Conservation (phyloP, 768 basidiomycete species). For the Guyanaporus albipodus region DNA sequence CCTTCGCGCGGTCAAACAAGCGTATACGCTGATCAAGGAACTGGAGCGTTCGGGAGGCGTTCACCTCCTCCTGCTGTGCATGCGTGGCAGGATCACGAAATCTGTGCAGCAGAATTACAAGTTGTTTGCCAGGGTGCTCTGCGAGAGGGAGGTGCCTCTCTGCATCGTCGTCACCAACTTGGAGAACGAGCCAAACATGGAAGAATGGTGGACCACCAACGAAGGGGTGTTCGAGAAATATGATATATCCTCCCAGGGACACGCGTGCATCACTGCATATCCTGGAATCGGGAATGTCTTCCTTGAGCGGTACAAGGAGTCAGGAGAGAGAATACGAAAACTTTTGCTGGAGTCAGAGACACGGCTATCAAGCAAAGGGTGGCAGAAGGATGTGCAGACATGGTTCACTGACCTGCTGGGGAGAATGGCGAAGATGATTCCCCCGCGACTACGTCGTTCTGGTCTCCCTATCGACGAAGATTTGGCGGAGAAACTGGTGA, state of each 20-base stretch:
- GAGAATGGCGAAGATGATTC: slow-evolving; percentile 19
- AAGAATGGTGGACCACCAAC: slow-evolving; percentile 39
- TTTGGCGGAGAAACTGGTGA: slow-evolving; percentile 9
- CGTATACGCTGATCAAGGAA: slow-evolving; percentile 31
- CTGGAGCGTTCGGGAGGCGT: slow-evolving; percentile 34
- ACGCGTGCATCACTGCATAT: slow-evolving; percentile 40
- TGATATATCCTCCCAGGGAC: slow-evolving; percentile 29
- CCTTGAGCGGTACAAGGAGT: slow-evolving; percentile 29
- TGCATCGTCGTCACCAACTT: slow-evolving; percentile 38
- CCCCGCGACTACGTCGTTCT: slow-evolving; percentile 2
- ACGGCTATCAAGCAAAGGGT: slow-evolving; percentile 1
- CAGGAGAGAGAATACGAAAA: slow-evolving; percentile 20
- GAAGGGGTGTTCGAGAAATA: slow-evolving; percentile 26
- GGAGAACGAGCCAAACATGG: slow-evolving; percentile 34
- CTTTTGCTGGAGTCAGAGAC: slow-evolving; percentile 12
- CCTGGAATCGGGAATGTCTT: slow-evolving; percentile 22
- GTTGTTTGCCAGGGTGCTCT: slow-evolving; percentile 38
- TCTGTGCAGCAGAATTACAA: slow-evolving; percentile 36
- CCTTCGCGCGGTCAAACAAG: slow-evolving; percentile 26
- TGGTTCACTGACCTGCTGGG: slow-evolving; percentile 21
- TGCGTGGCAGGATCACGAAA: slow-evolving; percentile 37
- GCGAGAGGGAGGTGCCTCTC: slow-evolving; percentile 35
- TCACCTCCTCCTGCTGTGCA: slow-evolving; percentile 38
- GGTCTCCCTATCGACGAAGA: slow-evolving; percentile 5
- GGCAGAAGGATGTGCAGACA: slow-evolving; percentile 14